Base-by-base conservation (phyloP, 257 asterid species). In the Penstemon eatonii region DNA sequence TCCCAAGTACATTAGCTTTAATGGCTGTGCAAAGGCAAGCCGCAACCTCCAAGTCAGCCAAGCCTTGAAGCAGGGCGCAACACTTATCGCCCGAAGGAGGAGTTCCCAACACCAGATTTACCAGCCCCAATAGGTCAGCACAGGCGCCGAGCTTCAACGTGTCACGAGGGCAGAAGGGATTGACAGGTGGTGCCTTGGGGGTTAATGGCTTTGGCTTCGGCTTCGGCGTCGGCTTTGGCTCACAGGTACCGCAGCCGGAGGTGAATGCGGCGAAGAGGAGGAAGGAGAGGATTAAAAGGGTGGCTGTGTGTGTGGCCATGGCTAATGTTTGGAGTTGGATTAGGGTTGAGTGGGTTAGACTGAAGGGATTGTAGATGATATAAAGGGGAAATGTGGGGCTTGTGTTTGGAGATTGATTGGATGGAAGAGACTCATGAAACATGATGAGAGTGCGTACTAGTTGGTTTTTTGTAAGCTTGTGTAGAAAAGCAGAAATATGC, bases 11-110 rank as follows among this genome's bases (percentile, higher is more conserved):
- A 7, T 82, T 86, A 3, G 95, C 95, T 82, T 88, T 90, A 1
- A 88, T 70, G 44, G 83, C 97, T 1, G 97, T 90, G 82, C 97
- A 90, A 36, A 90, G 95, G 74, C 97, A 90, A 40, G 82, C 95
- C 0, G 97, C 98, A 50, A 63, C 97, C 81, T 92, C 97, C 79
- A 90, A 62, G 73, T 88, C 88, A 0, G 84, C 84, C 79, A 90
- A 63, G 9, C 97, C 97, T 54, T 85, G 70, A 0, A 90, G 95
- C 44, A 88, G 4, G 0, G 94, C 79, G 15, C 97, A 90, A 72
- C 97, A 90, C 51, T 80, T 74, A 49, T 62, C 49, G 0, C 82
- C 80, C 2, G 96, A 84, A 0, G 92, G 92, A 0, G 92, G 87
- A 6, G 36, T 65, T 8, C 97, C 96, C 3, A 84, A 40, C 57